phyloP scores from a whole-genome alignment of 495 filamentous ascomycete species.

The Penicillium argentinense region DNA sequence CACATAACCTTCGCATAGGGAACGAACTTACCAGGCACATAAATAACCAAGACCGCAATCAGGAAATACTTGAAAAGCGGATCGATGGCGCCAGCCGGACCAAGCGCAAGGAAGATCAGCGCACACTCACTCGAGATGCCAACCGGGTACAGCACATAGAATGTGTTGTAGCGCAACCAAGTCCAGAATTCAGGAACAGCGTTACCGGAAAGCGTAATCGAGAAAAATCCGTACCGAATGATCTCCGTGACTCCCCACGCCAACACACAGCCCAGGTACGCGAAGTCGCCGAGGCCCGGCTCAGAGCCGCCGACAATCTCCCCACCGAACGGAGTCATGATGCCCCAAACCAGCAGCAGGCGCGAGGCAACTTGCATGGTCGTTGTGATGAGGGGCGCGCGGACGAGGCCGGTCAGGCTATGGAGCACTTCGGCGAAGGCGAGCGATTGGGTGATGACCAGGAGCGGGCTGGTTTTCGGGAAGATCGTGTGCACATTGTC shows the following conservation, averaged over 20 bases:
- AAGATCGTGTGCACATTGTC: slow-evolving; percentile 52
- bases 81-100: slow-evolving; percentile 52
- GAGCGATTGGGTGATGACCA: slow-evolving; percentile 77
- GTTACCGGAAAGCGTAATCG: slow-evolving; percentile 61
- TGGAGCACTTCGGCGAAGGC: slow-evolving; percentile 83
- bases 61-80: slow-evolving; percentile 57
- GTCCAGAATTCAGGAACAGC: slow-evolving; percentile 61
- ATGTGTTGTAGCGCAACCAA: slow-evolving; percentile 90
- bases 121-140: slow-evolving; percentile 84
- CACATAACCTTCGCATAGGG: slow-evolving; percentile 16
- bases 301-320: slow-evolving; percentile 30
- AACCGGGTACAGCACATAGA: slow-evolving; percentile 87
- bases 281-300: slow-evolving; percentile 38
- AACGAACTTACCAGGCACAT: slow-evolving; percentile 71
- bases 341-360: slow-evolving; percentile 79
- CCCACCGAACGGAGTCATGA: slow-evolving; percentile 59
- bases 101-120: slow-evolving; percentile 66
- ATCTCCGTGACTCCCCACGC: slow-evolving; percentile 89
- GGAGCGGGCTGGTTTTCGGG: slow-evolving; percentile 59
- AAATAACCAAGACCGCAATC: slow-evolving; percentile 63
- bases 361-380: slow-evolving; percentile 84
- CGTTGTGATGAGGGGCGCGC: slow-evolving; percentile 81
- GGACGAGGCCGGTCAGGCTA: slow-evolving; percentile 70
- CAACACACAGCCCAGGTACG: slow-evolving; percentile 51
- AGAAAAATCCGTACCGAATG: slow-evolving; percentile 86